Evolutionary conservation across 352 stramenopile genomes (phyloP), one percentile per base, ranked within the genome.

Genomic region (Pythium brachiatum): DNA sequence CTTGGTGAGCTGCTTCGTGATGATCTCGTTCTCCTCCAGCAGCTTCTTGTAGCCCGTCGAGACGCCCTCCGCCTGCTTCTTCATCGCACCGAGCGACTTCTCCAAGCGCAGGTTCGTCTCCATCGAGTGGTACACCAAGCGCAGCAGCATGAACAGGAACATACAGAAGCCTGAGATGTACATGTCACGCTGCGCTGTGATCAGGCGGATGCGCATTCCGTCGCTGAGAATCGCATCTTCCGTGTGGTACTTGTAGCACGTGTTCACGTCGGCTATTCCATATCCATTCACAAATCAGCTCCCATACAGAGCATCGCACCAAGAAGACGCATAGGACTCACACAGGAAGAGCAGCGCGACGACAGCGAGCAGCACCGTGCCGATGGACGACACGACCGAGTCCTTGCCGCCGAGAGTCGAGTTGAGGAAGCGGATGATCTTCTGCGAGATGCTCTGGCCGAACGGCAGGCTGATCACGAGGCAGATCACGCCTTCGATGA

Each of bases 141-240:
- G 80, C 20, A 95, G 70, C 44, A 95, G 64, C 69, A 91, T 54
- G 57, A 93, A 93, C 8, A 93, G 70, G 70, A 95, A 95, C 39
- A 95, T 73, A 34, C 74, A 89, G 64, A 93, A 92, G 65, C 86
- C 83, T 31, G 86, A 82, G 60, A 95, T 93, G 81, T 94, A 95
- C 83, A 93, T 91, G 64, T 95, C 79, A 21, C 86, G 79, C 66
- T 94, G 83, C 0, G 86, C 81, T 16, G 76, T 77, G 57, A 94
- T 72, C 57, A 94, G 57, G 25, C 83, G 86, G 47, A 94, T 88
- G n/a, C 86, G 83, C 64, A 94, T 65, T 15, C 86, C 83, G 66
- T 95, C 86, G 46, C 73, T 84, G 32, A 87, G 69, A 23, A 84
- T 63, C 46, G 74, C 67, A 18, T 84, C 79, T 15, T 72, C 69